A percentile compares a stretch with the other conserved stretches of the same genome.
These are phyloP conservation scores for Naganishia friedmannii DNA, from an alignment of 768 basidiomycete species.

Conservation along the genomic window DNA sequence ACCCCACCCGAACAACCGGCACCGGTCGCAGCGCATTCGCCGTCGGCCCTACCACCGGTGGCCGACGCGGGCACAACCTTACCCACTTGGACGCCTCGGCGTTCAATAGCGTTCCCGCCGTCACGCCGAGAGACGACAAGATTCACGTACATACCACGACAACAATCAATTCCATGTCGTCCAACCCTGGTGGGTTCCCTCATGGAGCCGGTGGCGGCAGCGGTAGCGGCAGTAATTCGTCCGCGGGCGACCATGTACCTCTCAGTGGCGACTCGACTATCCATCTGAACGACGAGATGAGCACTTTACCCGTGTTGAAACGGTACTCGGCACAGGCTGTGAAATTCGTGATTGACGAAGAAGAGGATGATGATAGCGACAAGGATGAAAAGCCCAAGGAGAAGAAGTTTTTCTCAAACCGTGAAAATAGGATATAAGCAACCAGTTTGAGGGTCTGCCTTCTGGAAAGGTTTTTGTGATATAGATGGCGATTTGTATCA, in stretches of 20 bases:
- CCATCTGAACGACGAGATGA: not conserved
- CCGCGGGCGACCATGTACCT: not conserved
- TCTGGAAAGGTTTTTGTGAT: not conserved
- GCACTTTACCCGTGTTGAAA: slow-evolving; percentile 2
- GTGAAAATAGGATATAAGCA: not conserved
- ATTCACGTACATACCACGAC: slow-evolving; percentile 18
- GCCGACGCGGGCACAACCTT: slow-evolving; percentile 8
- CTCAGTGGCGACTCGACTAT: not conserved
- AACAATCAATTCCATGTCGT: not conserved
- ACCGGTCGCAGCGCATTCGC: slow-evolving; percentile 6
- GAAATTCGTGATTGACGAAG: not conserved
- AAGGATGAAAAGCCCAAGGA: not conserved
- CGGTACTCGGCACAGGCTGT: not conserved
- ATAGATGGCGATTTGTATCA: not conserved
- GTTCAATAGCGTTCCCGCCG: slow-evolving; percentile 15
- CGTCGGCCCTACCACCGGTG: not conserved
- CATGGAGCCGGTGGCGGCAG: not conserved
- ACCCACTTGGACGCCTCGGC: slow-evolving; percentile 17
- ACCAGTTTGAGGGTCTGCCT: not conserved
- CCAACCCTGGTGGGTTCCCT: not conserved
- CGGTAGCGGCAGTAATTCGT: not conserved
- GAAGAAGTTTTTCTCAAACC: not conserved
- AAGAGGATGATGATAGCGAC: not conserved
- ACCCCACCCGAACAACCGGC: not conserved
- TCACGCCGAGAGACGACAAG: not conserved